Evolutionary conservation across 192 early-diverging fungal genomes (phyloP), one percentile per base, ranked within the genome.

Genomic region (Phlyctochytrium bullatum): DNA sequence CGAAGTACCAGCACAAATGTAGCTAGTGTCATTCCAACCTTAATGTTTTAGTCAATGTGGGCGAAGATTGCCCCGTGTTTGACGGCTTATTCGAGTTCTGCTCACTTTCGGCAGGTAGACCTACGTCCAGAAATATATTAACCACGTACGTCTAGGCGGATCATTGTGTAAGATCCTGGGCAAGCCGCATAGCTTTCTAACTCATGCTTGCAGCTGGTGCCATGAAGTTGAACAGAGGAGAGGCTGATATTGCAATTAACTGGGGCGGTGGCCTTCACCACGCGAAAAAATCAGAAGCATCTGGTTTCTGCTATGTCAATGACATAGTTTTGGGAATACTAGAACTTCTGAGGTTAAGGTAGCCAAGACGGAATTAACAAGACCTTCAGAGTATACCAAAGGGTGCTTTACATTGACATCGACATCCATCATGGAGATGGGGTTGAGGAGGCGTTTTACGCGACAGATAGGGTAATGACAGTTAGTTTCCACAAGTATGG

Each of bases 201-300:
- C 36, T 47, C 6, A 14, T 57, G 10, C 25, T 10, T 14, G 10
- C 64, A 86, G 96, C 90, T 50, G 96, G 93, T 0, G 94, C 95
- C 2, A 72, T 82, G 28, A 94, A 94, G 64, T 70, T 99, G 36
- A 88, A 91, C 1, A 74, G 82, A 10, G 89, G 88, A 28, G 88
- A 87, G 4, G 77, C 90, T 2, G 96, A 99, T 61, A 97, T 98
- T 63, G 91, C 92, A 20, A 90, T 99, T 35, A 95, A 99, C 76
- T 99, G 97, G 97, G 93, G 92, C 25, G 97, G 97, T 66, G 97
- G 97, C 14, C 80, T 98, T 29, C 95, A 99, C 79, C 97, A 98
- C 67, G 91, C 91, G 24, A 90, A 91, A 62, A 87, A 91, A 34
- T 75, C 70, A 59, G 91, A 93, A 61, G 97, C 97, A 0, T 87